phyloP scores from a whole-genome alignment of 306 rosid genomes.

The Trifolium subterraneum region DNA sequence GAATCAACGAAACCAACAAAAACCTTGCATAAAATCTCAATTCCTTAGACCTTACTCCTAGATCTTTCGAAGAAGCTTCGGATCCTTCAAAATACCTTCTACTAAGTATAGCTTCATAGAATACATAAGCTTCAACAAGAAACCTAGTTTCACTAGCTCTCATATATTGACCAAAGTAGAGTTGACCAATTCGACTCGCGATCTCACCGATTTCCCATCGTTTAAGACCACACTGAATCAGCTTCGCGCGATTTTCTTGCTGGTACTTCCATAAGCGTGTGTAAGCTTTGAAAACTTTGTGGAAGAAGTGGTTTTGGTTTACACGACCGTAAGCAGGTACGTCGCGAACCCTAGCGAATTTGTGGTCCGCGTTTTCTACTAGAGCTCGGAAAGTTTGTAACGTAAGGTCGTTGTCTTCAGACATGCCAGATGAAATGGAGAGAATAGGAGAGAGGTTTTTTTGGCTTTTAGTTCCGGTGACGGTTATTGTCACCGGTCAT shows the following conservation, averaged over 20 bases:
- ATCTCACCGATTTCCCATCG: slow-evolving; percentile 99
- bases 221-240: slow-evolving; percentile 75
- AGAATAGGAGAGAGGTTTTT: background rate
- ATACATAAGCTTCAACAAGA: slow-evolving; percentile 84
- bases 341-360: slow-evolving; percentile 95
- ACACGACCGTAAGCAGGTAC: slow-evolving; percentile 80
- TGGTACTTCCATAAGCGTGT: slow-evolving; percentile 90
- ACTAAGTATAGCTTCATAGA: slow-evolving; percentile 91
- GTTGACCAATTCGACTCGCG: slow-evolving; percentile 98
- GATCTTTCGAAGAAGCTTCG: slow-evolving; percentile 66
- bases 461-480: slow-evolving; percentile 46
- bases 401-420: slow-evolving; percentile 55
- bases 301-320: slow-evolving; percentile 72
- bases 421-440: slow-evolving; percentile 52
- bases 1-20: slow-evolving; percentile 76
- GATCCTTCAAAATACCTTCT: slow-evolving; percentile 88
- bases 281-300: slow-evolving; percentile 90
- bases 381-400: slow-evolving; percentile 80
- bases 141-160: slow-evolving; percentile 88
- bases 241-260: slow-evolving; percentile 78
- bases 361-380: slow-evolving; percentile 89
- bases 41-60: slow-evolving; percentile 85
- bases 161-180: slow-evolving; percentile 94
- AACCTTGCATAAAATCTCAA: slow-evolving; percentile 92
- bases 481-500: slow-evolving; percentile 56